Conservation (phyloP, 805 yeast species). For the Metschnikowia dekortorum region DNA sequence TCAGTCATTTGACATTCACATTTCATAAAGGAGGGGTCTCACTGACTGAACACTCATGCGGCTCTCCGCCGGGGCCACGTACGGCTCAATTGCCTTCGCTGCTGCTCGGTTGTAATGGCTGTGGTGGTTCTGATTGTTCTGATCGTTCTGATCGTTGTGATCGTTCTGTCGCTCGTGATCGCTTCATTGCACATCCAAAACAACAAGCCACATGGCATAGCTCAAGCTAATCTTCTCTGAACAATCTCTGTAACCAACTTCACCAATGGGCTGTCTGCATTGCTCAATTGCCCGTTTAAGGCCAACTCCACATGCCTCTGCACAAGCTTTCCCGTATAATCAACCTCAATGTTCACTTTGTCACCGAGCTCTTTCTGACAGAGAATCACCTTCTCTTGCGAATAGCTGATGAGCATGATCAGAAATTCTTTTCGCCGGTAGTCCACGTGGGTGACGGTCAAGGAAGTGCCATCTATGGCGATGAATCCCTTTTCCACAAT, state of each 20-base stretch:
- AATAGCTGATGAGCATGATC: constrained; percentile 88
- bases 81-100: no score
- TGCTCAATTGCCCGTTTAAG: constrained; percentile 50
- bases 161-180: no score
- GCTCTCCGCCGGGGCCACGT: no score
- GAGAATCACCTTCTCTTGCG: constrained; percentile 76
- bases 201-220: no score
- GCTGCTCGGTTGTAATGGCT: no score
- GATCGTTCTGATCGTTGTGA: no score
- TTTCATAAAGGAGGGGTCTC: no score
- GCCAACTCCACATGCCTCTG: constrained; percentile 74
- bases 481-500: constrained; percentile 95
- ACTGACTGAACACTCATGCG: no score
- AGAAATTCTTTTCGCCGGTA: constrained; percentile 54
- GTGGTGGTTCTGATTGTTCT: no score
- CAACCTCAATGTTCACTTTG: constrained; percentile 87
- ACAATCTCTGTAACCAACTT: constrained; percentile 38
- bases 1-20: no score
- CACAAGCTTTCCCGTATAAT: constrained; percentile 84
- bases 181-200: no score
- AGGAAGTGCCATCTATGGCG: constrained; percentile 86
- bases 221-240: constrained; percentile 14
- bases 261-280: constrained; percentile 46
- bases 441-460: constrained; percentile 81
- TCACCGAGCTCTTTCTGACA: constrained; percentile 62